A percentile compares a stretch with the other conserved stretches of the same genome.
Evolutionary conservation across 2,329 filamentous ascomycete species (phyloP).

Genomic region (Dactylella cylindrospora): DNA sequence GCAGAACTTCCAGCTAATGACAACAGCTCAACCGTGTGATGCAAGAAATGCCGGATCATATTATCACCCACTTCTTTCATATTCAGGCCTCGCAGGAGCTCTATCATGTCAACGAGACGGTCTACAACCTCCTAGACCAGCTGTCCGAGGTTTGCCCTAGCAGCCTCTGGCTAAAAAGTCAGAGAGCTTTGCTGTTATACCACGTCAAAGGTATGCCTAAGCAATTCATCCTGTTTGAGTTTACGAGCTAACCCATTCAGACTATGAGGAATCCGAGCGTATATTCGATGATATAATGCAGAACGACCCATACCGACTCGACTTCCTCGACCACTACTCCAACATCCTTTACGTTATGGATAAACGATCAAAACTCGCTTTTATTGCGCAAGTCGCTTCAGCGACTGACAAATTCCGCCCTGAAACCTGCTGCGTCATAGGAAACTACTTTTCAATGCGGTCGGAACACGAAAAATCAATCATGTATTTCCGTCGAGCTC

Average conservation of each 20-base stretch:
- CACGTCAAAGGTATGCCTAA: slow-evolving; percentile 65
- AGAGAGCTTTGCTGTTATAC: slow-evolving; percentile 82
- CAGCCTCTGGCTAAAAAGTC: slow-evolving; percentile 86
- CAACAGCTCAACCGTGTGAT: slow-evolving; percentile 67
- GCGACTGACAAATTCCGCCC: slow-evolving; percentile 93
- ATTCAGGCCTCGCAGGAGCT: slow-evolving; percentile 87
- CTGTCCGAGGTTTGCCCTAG: slow-evolving; percentile 81
- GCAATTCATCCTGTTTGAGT: neutral
- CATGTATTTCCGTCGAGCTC: slow-evolving; percentile 90
- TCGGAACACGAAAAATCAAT: slow-evolving; percentile 97
- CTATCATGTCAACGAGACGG: slow-evolving; percentile 76
- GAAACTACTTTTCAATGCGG: slow-evolving; percentile 93
- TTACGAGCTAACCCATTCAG: slow-evolving; percentile 50
- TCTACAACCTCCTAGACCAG: slow-evolving; percentile 73
- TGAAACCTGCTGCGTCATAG: slow-evolving; percentile 93
- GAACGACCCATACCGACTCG: slow-evolving; percentile 70
- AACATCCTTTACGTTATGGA: slow-evolving; percentile 96
- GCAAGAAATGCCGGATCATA: slow-evolving; percentile 77
- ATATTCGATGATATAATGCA: slow-evolving; percentile 69
- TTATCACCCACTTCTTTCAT: slow-evolving; percentile 92
- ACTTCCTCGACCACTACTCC: slow-evolving; percentile 91
- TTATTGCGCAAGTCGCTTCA: slow-evolving; percentile 86
- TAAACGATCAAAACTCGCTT: slow-evolving; percentile 82
- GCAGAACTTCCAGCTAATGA: neutral
- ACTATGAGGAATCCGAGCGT: slow-evolving; percentile 65